These are phyloP conservation scores for Cyclocybe cylindracea DNA, from an alignment of 768 basidiomycete species.

Conservation along the genomic window DNA sequence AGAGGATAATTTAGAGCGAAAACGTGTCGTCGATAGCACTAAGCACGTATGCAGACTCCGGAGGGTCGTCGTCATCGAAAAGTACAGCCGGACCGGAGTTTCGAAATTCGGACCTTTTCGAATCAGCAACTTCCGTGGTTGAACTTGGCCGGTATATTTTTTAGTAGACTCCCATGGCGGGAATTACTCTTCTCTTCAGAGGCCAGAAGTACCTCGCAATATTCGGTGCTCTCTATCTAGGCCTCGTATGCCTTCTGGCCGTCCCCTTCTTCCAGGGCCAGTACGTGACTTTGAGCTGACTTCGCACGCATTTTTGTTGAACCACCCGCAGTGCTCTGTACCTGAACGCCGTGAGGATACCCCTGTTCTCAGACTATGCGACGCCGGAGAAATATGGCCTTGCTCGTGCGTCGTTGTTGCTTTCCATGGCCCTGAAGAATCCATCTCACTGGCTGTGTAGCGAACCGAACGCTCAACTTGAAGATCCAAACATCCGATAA, in stretches of 20 bases:
- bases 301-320: not conserved
- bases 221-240: constrained; percentile 54
- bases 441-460: constrained; percentile 32
- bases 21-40: too few species aligned
- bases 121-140: too few species aligned
- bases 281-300: constrained; percentile 22
- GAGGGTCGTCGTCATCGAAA: too few species aligned
- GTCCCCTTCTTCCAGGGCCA: constrained; percentile 71
- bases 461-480: constrained; percentile 77
- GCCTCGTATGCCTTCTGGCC: constrained; percentile 51
- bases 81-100: too few species aligned
- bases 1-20: too few species aligned
- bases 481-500: constrained; percentile 75
- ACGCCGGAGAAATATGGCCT: constrained; percentile 79
- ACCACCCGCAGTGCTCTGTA: constrained; percentile 42
- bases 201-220: constrained; percentile 33
- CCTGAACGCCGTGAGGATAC: constrained; percentile 65
- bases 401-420: constrained; percentile 57
- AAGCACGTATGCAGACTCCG: too few species aligned
- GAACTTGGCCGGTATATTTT: too few species aligned
- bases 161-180: constrained; percentile 10
- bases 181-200: constrained; percentile 17
- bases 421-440: not conserved
- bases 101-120: too few species aligned
- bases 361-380: constrained; percentile 63